Evolutionary conservation across 108 stramenopile genomes (phyloP), one percentile per base, ranked within the genome.

Genomic region (Asterionellopsis glacialis): DNA sequence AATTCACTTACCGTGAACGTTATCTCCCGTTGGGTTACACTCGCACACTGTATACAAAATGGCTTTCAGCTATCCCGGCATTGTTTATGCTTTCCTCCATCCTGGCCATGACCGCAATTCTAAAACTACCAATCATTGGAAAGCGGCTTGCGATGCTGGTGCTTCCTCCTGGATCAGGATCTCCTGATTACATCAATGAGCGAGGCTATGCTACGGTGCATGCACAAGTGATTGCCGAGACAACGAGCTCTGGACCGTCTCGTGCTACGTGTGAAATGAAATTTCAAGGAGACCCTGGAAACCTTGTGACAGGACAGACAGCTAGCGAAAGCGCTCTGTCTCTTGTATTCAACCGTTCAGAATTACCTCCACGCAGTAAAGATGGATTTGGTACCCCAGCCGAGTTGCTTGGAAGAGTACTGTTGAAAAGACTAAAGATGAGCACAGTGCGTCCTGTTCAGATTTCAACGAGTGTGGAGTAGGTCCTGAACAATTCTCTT

Each of bases 321-420:
- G 68, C 75, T 11, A 41, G 41, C 27, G 79, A 80, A 49, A 39
- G 68, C 0, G 79, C 79, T 0, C 38, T 80, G 18, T n/a, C 58
- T 26, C 38, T 80, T 42, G 27, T 75, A 11, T 45, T 69, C 21
- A 55, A 74, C 19, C 39, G 62, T 5, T 58, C 66, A 0, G 45
- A 61, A 0, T 52, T 80, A 13, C 79, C 79, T 5, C 58, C 65
- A 12, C 57, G 23, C 27, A 67, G 62, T 40, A 33, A 53, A 5
- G 79, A 80, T 53, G 79, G 79, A 3, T 80, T 80, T 69, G 79
- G 79, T 10, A 75, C 79, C 11, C 79, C 79, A 11, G 63, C 67
- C 9, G 63, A 75, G 40, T 21, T 80, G 28, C 48, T 80, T 6
- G 79, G 79, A 24, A 13, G 45, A 7, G 63, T 40, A 9, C 43